Evolutionary conservation across 2,329 filamentous ascomycete genomes (phyloP).

Genomic region (Atkinsonella hypoxylon): DNA sequence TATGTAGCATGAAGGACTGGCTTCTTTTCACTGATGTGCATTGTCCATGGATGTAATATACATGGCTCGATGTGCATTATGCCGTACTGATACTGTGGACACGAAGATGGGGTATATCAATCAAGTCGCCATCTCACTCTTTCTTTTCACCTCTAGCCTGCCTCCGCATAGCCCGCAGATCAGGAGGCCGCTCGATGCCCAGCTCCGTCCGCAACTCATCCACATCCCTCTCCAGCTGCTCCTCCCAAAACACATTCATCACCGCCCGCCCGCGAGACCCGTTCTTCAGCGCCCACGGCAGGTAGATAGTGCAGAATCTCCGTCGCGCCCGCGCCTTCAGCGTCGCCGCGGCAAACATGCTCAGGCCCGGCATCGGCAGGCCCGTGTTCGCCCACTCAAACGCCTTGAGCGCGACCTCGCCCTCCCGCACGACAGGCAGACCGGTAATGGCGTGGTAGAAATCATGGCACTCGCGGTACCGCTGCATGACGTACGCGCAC

Average conservation of each 20-base stretch:
- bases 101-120: too few relatives aligned
- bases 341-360: slow-evolving; percentile 73
- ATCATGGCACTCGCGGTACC: slow-evolving; percentile 94
- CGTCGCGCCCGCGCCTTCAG: slow-evolving; percentile 70
- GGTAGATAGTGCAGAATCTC: slow-evolving; percentile 61
- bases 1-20: too few relatives aligned
- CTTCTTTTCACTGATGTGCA: not conserved
- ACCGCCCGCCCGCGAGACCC: slow-evolving; percentile 66
- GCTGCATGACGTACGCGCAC: slow-evolving; percentile 96
- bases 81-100: not conserved
- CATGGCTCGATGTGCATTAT: not conserved
- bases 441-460: slow-evolving; percentile 95
- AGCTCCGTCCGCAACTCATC: slow-evolving; percentile 60
- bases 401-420: slow-evolving; percentile 92
- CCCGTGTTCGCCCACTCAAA: slow-evolving; percentile 95
- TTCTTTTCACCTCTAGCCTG: slow-evolving; percentile 57
- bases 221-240: slow-evolving; percentile 77
- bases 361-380: slow-evolving; percentile 88
- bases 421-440: slow-evolving; percentile 82
- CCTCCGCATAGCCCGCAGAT: slow-evolving; percentile 67
- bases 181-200: slow-evolving; percentile 78
- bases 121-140: slow-evolving; percentile 11
- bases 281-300: slow-evolving; percentile 85
- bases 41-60: not conserved
- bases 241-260: slow-evolving; percentile 97